phyloP scores from a whole-genome alignment of 2,329 filamentous ascomycete species.

The Arthrobotrys entomopaga region DNA sequence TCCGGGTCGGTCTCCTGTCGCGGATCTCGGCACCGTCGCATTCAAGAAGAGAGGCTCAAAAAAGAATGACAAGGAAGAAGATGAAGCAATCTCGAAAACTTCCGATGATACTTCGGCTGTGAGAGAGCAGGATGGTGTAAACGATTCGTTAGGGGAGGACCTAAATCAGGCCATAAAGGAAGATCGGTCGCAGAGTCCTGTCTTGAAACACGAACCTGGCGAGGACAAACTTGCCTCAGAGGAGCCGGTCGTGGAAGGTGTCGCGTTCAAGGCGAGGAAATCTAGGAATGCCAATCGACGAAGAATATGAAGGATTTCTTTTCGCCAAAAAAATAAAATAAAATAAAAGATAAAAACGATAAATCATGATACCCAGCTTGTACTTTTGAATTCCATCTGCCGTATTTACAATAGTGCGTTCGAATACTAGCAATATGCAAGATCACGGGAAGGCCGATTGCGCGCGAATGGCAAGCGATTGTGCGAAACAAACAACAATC shows the following conservation, averaged over 20 bases:
- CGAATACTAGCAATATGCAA: no score
- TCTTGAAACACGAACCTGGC: slow-evolving; percentile 49
- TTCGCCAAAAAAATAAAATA: no score
- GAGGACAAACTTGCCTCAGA: slow-evolving; percentile 38
- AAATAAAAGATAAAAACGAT: no score
- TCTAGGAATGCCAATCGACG: slow-evolving; percentile 66
- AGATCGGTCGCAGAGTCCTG: slow-evolving; percentile 43
- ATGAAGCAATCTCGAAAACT: slow-evolving; percentile 58
- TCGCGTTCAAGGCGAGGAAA: slow-evolving; percentile 84
- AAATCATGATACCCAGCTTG: slow-evolving; percentile 28
- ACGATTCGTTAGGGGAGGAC: slow-evolving; percentile 11
- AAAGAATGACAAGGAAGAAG: slow-evolving; percentile 58
- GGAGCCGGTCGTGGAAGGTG: slow-evolving; percentile 62
- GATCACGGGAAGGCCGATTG: slow-evolving; percentile 9
- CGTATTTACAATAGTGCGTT: background rate
- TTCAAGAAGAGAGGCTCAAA: slow-evolving; percentile 59
- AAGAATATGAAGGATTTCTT: slow-evolving; percentile 52
- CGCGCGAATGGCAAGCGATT: slow-evolving; percentile 10
- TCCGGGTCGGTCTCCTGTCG: slow-evolving; percentile 56
- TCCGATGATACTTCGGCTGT: slow-evolving; percentile 47
- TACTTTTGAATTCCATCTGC: slow-evolving; percentile 13
- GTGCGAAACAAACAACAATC: slow-evolving; percentile 13
- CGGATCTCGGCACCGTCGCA: slow-evolving; percentile 28
- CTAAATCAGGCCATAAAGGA: slow-evolving; percentile 56
- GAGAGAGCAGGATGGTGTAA: slow-evolving; percentile 18